A percentile compares a stretch with the other conserved stretches of the same genome.
These are phyloP conservation scores for Nannochloropsis limnetica DNA, from an alignment of 352 stramenopile genomes.

Conservation along the genomic window DNA sequence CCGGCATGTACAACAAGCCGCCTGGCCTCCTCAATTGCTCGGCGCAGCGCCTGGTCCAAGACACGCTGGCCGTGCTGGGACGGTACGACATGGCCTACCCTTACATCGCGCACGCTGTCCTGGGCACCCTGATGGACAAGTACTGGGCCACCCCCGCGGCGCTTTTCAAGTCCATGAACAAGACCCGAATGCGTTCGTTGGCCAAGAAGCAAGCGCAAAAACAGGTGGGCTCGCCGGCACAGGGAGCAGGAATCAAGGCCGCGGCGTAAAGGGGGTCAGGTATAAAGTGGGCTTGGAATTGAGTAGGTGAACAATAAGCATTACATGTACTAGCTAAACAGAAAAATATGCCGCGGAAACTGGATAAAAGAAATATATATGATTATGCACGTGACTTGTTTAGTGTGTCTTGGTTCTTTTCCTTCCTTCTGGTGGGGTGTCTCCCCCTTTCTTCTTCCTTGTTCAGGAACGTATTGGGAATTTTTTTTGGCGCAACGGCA, in stretches of 20 bases:
- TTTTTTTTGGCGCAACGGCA: background rate
- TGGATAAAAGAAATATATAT: background rate
- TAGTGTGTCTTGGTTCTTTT: background rate
- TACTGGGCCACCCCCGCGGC: constrained; percentile 21
- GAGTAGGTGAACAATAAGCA: background rate
- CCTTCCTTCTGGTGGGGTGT: background rate
- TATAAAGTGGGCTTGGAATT: background rate
- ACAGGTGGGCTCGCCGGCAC: background rate
- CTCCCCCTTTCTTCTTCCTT: background rate
- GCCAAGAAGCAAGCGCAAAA: constrained; percentile 31
- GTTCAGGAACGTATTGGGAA: background rate
- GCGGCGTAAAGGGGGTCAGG: background rate
- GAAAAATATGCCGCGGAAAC: background rate
- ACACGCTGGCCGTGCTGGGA: constrained; percentile 6
- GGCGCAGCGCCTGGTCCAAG: constrained; percentile 35
- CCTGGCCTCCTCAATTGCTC: constrained; percentile 33
- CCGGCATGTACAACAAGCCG: constrained; percentile 32
- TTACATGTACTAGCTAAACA: background rate
- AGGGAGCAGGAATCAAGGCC: background rate
- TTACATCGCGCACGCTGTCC: constrained; percentile 35
- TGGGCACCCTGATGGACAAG: constrained; percentile 34
- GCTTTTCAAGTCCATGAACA: constrained; percentile 39
- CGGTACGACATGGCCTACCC: constrained; percentile 2
- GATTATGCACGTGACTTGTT: background rate
- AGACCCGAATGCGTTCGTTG: constrained; percentile 36